Percentiles rank a stretch among this genome's conserved stretches.
phyloP scores from a whole-genome alignment of 2,329 filamentous ascomycete species.

The Colletotrichum truncatum region DNA sequence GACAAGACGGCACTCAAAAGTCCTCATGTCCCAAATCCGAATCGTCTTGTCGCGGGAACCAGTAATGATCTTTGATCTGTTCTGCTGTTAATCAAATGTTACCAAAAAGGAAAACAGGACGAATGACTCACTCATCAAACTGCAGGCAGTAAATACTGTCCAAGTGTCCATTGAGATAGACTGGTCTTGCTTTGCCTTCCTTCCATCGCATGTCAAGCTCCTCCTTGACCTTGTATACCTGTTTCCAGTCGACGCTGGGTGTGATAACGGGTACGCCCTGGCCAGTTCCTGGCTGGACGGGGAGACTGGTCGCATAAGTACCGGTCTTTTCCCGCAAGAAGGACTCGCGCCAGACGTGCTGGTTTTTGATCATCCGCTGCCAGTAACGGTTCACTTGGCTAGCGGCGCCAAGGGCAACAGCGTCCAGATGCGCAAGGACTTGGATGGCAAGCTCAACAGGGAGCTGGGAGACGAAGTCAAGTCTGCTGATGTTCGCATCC shows the following conservation, averaged over 20 bases:
- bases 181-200: slow-evolving; percentile 77
- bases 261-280: slow-evolving; percentile 63
- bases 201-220: slow-evolving; percentile 84
- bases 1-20: slow-evolving; percentile 83
- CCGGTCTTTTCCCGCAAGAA: slow-evolving; percentile 69
- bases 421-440: slow-evolving; percentile 65
- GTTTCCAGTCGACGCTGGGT: slow-evolving; percentile 82
- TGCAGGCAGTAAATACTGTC: slow-evolving; percentile 98
- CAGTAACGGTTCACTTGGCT: slow-evolving; percentile 61
- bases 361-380: slow-evolving; percentile 56
- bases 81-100: slow-evolving; percentile 42
- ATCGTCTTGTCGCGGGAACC: slow-evolving; percentile 96
- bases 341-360: slow-evolving; percentile 71
- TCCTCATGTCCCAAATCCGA: slow-evolving; percentile 94
- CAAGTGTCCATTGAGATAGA: slow-evolving; percentile 91
- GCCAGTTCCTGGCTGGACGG: slow-evolving; percentile 62
- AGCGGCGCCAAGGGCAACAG: slow-evolving; percentile 57
- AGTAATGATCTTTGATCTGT: slow-evolving; percentile 91
- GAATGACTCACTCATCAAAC: slow-evolving; percentile 83
- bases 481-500: slow-evolving; percentile 55
- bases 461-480: slow-evolving; percentile 66
- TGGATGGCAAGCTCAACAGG: slow-evolving; percentile 69
- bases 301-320: slow-evolving; percentile 66
- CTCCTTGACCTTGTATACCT: slow-evolving; percentile 81
- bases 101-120: not conserved